phyloP scores from a whole-genome alignment of 768 basidiomycete genomes.

The Pisolithus tinctorius region DNA sequence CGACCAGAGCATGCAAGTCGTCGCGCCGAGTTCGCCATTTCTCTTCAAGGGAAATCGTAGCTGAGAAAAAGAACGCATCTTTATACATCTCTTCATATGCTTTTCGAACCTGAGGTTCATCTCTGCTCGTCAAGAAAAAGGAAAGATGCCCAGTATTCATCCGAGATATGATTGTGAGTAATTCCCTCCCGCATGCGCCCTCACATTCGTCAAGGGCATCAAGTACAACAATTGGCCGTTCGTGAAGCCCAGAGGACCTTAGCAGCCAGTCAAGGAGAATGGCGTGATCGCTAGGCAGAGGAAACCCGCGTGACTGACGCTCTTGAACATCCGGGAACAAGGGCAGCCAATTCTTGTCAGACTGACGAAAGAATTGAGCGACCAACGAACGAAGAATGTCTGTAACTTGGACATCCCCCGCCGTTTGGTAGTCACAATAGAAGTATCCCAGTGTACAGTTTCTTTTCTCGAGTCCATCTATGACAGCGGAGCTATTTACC shows the following conservation, averaged over 20 bases:
- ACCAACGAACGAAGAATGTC: slow-evolving; percentile 16
- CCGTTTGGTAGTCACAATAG: slow-evolving; percentile 18
- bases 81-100: not conserved
- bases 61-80: not conserved
- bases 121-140: slow-evolving; percentile 13
- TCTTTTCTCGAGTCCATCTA: not conserved
- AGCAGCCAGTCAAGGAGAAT: slow-evolving; percentile 3
- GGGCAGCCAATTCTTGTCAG: not conserved
- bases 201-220: slow-evolving; percentile 20
- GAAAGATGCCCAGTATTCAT: slow-evolving; percentile 1
- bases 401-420: slow-evolving; percentile 4
- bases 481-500: slow-evolving; percentile 1
- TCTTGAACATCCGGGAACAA: slow-evolving; percentile 1
- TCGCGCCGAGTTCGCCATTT: not conserved
- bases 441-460: slow-evolving; percentile 6
- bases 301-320: not conserved
- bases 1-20: slow-evolving; percentile 12
- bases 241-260: not conserved
- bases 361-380: slow-evolving; percentile 6
- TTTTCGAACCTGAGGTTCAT: slow-evolving; percentile 5
- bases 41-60: slow-evolving; percentile 9
- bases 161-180: slow-evolving; percentile 7
- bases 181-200: not conserved
- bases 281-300: not conserved
- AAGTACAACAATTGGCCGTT: slow-evolving; percentile 7